Percentiles rank a stretch among this genome's conserved stretches.
Evolutionary conservation across 768 basidiomycete species (phyloP).

Genomic region (Suillus clintonianus): DNA sequence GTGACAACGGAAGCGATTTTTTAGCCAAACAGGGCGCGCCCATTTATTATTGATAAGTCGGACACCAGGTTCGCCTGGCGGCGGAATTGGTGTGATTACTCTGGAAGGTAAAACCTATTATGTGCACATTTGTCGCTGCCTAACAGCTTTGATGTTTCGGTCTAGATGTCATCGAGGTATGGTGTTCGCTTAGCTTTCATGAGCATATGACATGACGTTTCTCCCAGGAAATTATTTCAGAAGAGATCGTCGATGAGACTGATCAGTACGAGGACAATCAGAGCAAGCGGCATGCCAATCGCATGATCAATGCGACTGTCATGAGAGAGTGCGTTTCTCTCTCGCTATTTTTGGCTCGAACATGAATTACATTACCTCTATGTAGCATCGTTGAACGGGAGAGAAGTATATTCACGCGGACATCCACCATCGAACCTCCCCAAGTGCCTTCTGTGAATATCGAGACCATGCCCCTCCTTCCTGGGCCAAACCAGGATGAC

Average conservation of each 20-base stretch:
- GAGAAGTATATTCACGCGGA: conserved; percentile 31
- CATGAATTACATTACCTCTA: background rate
- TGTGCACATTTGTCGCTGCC: conserved; percentile 6
- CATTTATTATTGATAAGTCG: conserved; percentile 85
- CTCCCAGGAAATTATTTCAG: conserved; percentile 88
- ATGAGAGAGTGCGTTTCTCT: conserved; percentile 67
- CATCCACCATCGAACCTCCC: conserved; percentile 32
- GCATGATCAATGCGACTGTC: conserved; percentile 69
- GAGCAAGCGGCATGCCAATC: conserved; percentile 70
- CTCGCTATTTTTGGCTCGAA: background rate
- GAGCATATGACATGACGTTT: conserved; percentile 1
- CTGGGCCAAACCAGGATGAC: background rate
- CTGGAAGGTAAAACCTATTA: conserved; percentile 62
- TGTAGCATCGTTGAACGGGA: conserved; percentile 60
- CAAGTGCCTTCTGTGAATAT: conserved; percentile 10
- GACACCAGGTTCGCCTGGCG: conserved; percentile 85
- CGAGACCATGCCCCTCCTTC: background rate
- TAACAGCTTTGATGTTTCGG: background rate
- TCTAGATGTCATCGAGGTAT: conserved; percentile 73
- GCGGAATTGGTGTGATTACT: conserved; percentile 89
- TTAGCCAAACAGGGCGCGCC: conserved; percentile 89
- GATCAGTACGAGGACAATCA: conserved; percentile 89
- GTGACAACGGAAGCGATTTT: background rate
- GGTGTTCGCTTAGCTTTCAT: conserved; percentile 5
- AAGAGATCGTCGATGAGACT: conserved; percentile 96